Base-by-base conservation (phyloP, 306 rosid species). In the Pterocarpus santalinus region DNA sequence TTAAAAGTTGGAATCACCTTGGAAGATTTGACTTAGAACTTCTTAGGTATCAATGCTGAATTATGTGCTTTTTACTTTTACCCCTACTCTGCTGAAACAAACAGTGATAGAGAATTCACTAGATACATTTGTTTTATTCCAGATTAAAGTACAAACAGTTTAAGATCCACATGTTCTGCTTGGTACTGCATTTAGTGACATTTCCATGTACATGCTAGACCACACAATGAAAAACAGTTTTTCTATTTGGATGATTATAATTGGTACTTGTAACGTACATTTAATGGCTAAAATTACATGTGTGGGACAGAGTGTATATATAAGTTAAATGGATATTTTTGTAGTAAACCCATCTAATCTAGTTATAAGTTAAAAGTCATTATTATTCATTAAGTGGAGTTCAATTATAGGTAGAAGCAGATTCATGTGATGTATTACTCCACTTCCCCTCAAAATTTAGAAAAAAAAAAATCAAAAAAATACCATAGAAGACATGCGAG, bases 121-220 rank as follows among this genome's bases (percentile, higher is more conserved):
- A 2, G 0, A 32, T 41, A 30, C 4, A 32, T 62, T 70, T 71
- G 70, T 9, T 70, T 53, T 30, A 56, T 22, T 13, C 15, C 28
- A 15, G 4, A 75, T 60, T 8, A 35, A 55, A 65, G 41, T 43
- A 65, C 77, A 75, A 71, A 34, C 38, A 16, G 17, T 47, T 69
- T 16, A 76, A 68, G 52, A 67, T 82, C 15, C 61, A 52, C 62
- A 52, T 69, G 67, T 43, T 69, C 43, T 30, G 57, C 65, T 69
- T 69, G 76, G 64, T 75, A 46, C 69, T 67, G 28, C 75, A 75
- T 61, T 71, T 70, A 60, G 65, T 60, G 72, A 35, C 66, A 43
- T 73, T 53, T 72, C 39, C 73, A 63, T 71, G 47, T 10, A 53
- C 30, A 39, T 51, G 46, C 47, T 80, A 1, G n/a, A 73, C 68